Evolutionary conservation across 2,329 filamentous ascomycete species (phyloP).

Genomic region (Cordyceps cateniannulata): DNA sequence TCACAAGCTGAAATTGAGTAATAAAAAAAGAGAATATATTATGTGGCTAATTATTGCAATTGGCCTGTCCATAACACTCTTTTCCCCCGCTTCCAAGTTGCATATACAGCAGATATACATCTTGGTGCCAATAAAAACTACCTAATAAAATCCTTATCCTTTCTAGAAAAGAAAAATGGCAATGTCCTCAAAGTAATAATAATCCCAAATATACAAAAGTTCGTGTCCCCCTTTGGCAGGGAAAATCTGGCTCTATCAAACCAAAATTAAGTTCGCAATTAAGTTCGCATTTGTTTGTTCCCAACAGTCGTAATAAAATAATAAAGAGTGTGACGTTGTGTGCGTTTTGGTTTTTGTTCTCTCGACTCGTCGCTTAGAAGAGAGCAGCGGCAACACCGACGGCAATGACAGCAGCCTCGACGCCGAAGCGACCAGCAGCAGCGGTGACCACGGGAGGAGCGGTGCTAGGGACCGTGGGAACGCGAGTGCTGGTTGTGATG

Average conservation of each 20-base stretch:
- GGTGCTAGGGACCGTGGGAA: conserved; percentile 12
- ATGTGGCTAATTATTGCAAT: conserved; percentile 4
- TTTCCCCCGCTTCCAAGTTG: not conserved
- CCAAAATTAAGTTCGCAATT: not conserved
- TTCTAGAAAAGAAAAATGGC: not conserved
- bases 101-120: conserved; percentile 1
- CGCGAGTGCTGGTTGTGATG: conserved; percentile 14
- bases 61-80: conserved; percentile 3
- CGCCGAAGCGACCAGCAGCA: conserved; percentile 26
- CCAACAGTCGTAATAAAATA: not conserved
- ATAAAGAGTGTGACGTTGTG: not conserved
- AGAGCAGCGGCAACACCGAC: conserved; percentile 27
- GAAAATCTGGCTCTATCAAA: not conserved
- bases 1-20: not conserved
- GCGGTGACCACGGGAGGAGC: conserved; percentile 22
- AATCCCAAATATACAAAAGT: not conserved
- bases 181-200: not conserved
- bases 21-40: conserved; percentile 3
- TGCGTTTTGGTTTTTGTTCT: not conserved
- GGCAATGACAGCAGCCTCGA: conserved; percentile 24
- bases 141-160: not conserved
- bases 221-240: not conserved
- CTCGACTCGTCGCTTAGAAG: conserved; percentile 21
- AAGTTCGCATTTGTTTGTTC: not conserved
- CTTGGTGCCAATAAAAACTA: not conserved